Conservation (phyloP, 2,329 filamentous ascomycete genomes). For the Fusarium scirpi region DNA sequence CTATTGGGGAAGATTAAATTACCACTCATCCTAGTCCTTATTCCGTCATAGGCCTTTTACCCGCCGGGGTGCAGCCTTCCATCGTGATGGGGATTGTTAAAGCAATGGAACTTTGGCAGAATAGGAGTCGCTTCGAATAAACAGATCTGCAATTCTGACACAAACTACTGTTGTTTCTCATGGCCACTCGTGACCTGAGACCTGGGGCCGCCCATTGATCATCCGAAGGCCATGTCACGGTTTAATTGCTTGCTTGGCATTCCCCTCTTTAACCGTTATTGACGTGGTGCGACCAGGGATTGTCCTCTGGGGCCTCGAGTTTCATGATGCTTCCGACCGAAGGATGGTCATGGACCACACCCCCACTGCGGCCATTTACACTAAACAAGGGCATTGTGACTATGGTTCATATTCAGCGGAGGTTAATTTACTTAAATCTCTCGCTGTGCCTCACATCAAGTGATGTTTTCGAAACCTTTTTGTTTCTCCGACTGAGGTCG, state of each 20-base stretch:
- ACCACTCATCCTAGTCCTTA: slow-evolving; percentile 14
- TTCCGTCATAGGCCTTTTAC: slow-evolving; percentile 12
- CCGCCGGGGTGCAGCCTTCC: not conserved
- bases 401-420: slow-evolving; percentile 9
- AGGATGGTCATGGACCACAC: slow-evolving; percentile 30
- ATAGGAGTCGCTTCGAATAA: slow-evolving; percentile 16
- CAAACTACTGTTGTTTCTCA: slow-evolving; percentile 13
- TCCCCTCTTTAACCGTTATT: slow-evolving; percentile 39
- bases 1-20: slow-evolving; percentile 33
- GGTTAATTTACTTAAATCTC: slow-evolving; percentile 43
- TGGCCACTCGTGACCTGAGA: slow-evolving; percentile 17
- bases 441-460: slow-evolving; percentile 33
- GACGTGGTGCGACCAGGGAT: slow-evolving; percentile 30
- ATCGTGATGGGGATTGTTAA: not conserved
- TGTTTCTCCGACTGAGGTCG: slow-evolving; percentile 1
- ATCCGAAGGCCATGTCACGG: slow-evolving; percentile 25
- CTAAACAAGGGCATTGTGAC: slow-evolving; percentile 38
- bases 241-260: slow-evolving; percentile 39
- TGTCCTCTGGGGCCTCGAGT: slow-evolving; percentile 33
- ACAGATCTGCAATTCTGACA: slow-evolving; percentile 23
- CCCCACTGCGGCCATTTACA: slow-evolving; percentile 40
- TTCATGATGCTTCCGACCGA: slow-evolving; percentile 42
- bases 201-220: slow-evolving; percentile 29
- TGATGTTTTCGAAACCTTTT: not conserved
- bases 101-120: not conserved